Conservation (phyloP, 2,329 filamentous ascomycete genomes). For the Penicillium sp. region DNA sequence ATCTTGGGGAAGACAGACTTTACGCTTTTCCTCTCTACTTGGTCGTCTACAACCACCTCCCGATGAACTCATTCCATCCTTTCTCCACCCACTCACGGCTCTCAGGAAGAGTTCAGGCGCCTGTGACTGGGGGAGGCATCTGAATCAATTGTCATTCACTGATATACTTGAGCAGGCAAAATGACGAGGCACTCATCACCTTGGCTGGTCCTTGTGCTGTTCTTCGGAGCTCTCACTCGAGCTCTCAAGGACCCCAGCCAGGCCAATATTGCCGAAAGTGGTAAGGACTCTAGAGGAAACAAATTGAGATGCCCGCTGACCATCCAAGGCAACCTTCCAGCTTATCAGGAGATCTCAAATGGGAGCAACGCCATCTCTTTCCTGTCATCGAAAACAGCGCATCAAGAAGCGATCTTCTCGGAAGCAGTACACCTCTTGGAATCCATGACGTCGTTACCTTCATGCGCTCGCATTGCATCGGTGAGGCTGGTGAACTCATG, state of each 20-base stretch:
- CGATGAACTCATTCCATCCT: background rate
- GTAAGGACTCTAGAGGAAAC: background rate
- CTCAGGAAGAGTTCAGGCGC: background rate
- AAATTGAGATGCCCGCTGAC: background rate
- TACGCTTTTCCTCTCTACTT: background rate
- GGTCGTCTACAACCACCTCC: background rate
- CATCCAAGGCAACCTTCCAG: background rate
- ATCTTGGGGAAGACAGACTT: background rate
- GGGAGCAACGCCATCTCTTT: constrained; percentile 30
- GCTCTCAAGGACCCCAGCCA: background rate
- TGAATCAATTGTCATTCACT: background rate
- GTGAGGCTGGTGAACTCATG: constrained; percentile 55
- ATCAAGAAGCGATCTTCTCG: constrained; percentile 38
- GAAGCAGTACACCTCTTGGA: constrained; percentile 46
- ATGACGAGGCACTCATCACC: background rate
- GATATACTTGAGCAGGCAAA: background rate
- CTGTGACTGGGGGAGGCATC: background rate
- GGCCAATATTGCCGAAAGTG: background rate
- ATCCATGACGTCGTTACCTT: constrained; percentile 46
- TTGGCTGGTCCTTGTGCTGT: background rate
- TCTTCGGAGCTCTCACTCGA: background rate
- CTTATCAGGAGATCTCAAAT: constrained; percentile 3
- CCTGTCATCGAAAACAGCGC: constrained; percentile 21
- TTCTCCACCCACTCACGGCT: background rate
- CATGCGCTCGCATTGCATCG: constrained; percentile 55